A percentile compares a stretch with the other conserved stretches of the same genome.
Evolutionary conservation across 495 filamentous ascomycete species (phyloP).

Genomic region (Daldinia grandis): DNA sequence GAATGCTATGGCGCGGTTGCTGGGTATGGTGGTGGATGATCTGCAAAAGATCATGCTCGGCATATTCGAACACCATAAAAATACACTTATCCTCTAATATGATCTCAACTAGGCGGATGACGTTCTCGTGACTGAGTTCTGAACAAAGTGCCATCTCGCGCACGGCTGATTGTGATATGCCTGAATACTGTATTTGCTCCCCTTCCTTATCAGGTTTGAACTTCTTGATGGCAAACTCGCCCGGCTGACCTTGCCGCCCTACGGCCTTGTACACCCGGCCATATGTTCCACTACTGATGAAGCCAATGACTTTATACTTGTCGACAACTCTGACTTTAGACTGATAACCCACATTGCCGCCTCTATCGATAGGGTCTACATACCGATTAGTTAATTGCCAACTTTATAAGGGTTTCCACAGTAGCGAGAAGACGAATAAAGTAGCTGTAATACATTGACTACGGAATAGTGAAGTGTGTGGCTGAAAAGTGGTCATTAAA

Average conservation of each 20-base stretch:
- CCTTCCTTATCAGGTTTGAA: constrained; percentile 99
- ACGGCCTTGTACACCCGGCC: constrained; percentile 96
- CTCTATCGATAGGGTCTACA: constrained; percentile 58
- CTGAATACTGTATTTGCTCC: constrained; percentile 91
- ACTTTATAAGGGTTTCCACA: constrained; percentile 53
- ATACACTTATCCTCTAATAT: constrained; percentile 99
- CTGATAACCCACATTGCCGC: constrained; percentile 67
- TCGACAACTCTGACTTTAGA: constrained; percentile 90
- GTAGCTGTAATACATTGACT: constrained; percentile 39
- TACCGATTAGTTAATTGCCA: constrained; percentile 7
- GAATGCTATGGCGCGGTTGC: constrained; percentile 84
- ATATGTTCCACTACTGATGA: constrained; percentile 99
- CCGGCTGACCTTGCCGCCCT: constrained; percentile 72
- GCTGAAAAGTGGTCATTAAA: constrained; percentile 19
- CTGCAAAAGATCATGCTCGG: constrained; percentile 95
- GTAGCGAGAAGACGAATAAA: constrained; percentile 44
- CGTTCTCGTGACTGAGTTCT: constrained; percentile 86
- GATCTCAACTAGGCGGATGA: constrained; percentile 92
- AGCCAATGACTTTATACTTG: constrained; percentile 93
- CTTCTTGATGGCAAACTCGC: constrained; percentile 98
- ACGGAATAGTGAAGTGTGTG: constrained; percentile 17
- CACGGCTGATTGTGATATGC: constrained; percentile 95
- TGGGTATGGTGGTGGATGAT: constrained; percentile 98
- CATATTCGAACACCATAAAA: constrained; percentile 99
- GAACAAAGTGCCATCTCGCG: constrained; percentile 99